Base-by-base conservation (phyloP, 805 yeast genomes). In the Kazachstania bromeliacearum region DNA sequence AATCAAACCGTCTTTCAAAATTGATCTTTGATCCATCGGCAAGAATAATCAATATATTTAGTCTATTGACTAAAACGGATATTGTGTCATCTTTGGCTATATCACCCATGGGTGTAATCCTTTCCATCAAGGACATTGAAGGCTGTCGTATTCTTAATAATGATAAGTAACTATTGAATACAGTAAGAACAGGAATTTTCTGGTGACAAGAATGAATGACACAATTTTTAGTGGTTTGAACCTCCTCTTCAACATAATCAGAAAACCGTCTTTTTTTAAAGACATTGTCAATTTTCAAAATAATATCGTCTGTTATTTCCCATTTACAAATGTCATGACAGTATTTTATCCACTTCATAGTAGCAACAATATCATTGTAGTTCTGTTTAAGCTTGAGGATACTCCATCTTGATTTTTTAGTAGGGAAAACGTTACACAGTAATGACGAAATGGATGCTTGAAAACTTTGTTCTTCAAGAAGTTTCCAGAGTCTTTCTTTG, bases 251-350 rank as follows among this genome's bases (percentile, higher is more conserved):
- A 4, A 34, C 34, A 36, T 50, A 58, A 30, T 58, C 52, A 16
- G 39, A 38, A 36, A 48, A 58, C 30, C 55, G 46, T 35, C 55
- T 39, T 16, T 32, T 45, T 28, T 53, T 57, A 27, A 53, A 51
- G 5, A 50, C 36, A 7, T 39, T 37, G 33, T 55, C 46, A 15
- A 55, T 31, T 8, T 28, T 32, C 39, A 77, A 71, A 19, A 84
- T 60, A 36, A 84, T 78, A 15, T 67, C 68, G 33, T 66, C 53
- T 31, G 53, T 55, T 13, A 68, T 41, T 15, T 41, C 50, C 68
- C 66, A 62, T 8, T 61, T 60, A 16, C 45, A 40, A 5, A 45
- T 43, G 21, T 51, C 51, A 9, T 28, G 23, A 31, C 51, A 42
- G 31, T 40, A 44, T 3, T 39, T 35, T 4, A 52, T 33, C 22